A percentile compares a stretch with the other conserved stretches of the same genome.
Conservation (phyloP, 108 stramenopile species). For the Licmophora abbreviata region DNA sequence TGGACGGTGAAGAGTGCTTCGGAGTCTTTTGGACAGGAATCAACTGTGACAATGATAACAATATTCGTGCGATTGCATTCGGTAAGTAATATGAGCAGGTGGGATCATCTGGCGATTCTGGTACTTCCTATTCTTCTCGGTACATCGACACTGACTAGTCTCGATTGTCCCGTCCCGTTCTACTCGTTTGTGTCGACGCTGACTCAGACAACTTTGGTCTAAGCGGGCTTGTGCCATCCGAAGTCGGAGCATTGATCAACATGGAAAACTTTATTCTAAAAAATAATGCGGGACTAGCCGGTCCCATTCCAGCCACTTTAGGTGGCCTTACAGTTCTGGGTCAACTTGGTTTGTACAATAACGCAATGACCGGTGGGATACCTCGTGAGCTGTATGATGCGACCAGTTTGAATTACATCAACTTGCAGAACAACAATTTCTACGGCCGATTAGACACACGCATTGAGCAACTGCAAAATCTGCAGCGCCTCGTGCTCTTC, state of each 20-base stretch:
- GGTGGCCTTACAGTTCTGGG: slow-evolving; percentile 30
- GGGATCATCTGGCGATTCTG: not conserved
- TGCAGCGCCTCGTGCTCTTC: slow-evolving; percentile 28
- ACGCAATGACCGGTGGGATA: slow-evolving; percentile 42
- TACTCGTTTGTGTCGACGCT: too few relatives aligned
- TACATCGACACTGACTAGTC: too few relatives aligned
- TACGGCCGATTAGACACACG: slow-evolving; percentile 14
- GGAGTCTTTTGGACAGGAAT: slow-evolving; percentile 42
- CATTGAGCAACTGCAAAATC: slow-evolving; percentile 12
- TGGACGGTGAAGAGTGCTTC: slow-evolving; percentile 60
- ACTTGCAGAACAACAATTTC: slow-evolving; percentile 46
- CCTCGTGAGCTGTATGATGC: slow-evolving; percentile 23
- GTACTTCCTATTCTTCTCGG: not conserved
- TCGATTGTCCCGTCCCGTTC: too few relatives aligned
- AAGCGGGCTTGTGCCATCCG: slow-evolving; percentile 21
- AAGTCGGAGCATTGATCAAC: slow-evolving; percentile 29
- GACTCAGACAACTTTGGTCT: slow-evolving; percentile 38
- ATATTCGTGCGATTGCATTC: slow-evolving; percentile 45
- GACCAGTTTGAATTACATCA: slow-evolving; percentile 10
- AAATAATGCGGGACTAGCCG: slow-evolving; percentile 42
- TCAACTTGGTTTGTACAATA: slow-evolving; percentile 55
- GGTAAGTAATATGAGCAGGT: too few relatives aligned
- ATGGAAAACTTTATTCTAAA: slow-evolving; percentile 57
- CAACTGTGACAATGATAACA: slow-evolving; percentile 36
- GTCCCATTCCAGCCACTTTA: slow-evolving; percentile 44